A percentile compares a stretch with the other conserved stretches of the same genome.
phyloP scores from a whole-genome alignment of 108 stramenopile genomes.

The Stephanodiscus triporus region DNA sequence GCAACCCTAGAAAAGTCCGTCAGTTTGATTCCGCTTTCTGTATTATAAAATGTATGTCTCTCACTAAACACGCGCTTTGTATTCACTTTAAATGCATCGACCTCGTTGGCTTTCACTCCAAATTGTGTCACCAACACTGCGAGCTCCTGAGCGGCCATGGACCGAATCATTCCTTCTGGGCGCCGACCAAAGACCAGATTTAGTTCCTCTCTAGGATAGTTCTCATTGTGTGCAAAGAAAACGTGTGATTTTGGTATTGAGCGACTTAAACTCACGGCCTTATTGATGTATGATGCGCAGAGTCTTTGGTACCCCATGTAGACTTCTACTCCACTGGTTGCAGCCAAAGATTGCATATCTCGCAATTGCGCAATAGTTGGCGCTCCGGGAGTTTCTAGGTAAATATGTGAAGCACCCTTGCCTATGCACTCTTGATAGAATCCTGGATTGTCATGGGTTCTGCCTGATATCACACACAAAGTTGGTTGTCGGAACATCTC shows the following conservation, averaged over 20 bases:
- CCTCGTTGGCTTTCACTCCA: conserved; percentile 61
- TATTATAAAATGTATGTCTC: conserved; percentile 42
- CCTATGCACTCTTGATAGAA: conserved; percentile 61
- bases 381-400: conserved; percentile 86
- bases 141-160: conserved; percentile 89
- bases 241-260: conserved; percentile 44
- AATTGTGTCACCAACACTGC: conserved; percentile 75
- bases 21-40: conserved; percentile 28
- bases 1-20: conserved; percentile 73
- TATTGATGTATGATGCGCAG: conserved; percentile 64
- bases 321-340: conserved; percentile 46
- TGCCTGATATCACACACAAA: conserved; percentile 60
- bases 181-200: conserved; percentile 68
- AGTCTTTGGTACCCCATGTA: conserved; percentile 89
- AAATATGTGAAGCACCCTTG: conserved; percentile 61
- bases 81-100: conserved; percentile 59
- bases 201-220: conserved; percentile 56
- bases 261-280: conserved; percentile 48
- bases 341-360: conserved; percentile 59
- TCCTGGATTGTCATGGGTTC: conserved; percentile 73
- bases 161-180: conserved; percentile 84
- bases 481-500: conserved; percentile 32
- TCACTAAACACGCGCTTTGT: conserved; percentile 69
- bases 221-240: conserved; percentile 87
- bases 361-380: conserved; percentile 66